A percentile compares a stretch with the other conserved stretches of the same genome.
phyloP scores from a whole-genome alignment of 768 basidiomycete species.

The Punctularia strigosozonata region DNA sequence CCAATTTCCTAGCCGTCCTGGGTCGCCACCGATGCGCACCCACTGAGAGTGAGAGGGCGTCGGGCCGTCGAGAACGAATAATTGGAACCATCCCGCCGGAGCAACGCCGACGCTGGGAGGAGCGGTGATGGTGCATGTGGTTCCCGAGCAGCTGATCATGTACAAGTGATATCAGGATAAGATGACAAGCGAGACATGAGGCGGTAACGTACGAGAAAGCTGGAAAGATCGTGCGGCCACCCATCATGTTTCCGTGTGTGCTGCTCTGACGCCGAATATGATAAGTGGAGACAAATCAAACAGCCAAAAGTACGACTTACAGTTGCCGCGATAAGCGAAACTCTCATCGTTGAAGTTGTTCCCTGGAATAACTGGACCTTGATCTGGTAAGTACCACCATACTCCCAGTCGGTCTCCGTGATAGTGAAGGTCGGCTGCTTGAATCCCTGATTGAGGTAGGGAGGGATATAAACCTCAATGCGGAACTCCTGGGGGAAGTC shows the following conservation, averaged over 20 bases:
- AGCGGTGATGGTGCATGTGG: slow-evolving; percentile 64
- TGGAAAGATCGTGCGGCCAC: slow-evolving; percentile 61
- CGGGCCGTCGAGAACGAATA: slow-evolving; percentile 69
- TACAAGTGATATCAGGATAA: too few relatives aligned
- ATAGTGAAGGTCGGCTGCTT: slow-evolving; percentile 53
- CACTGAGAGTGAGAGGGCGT: slow-evolving; percentile 66
- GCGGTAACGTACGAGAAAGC: too few relatives aligned
- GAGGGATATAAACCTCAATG: slow-evolving; percentile 74
- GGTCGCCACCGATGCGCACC: slow-evolving; percentile 76
- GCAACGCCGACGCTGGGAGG: slow-evolving; percentile 58
- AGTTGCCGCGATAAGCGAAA: slow-evolving; percentile 60
- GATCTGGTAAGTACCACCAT: slow-evolving; percentile 43
- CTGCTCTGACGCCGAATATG: slow-evolving; percentile 32
- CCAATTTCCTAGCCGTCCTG: slow-evolving; percentile 60
- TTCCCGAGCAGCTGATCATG: slow-evolving; percentile 59
- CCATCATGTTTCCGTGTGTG: slow-evolving; percentile 73
- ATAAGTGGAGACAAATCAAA: too few relatives aligned
- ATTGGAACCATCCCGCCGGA: slow-evolving; percentile 68
- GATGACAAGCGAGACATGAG: too few relatives aligned
- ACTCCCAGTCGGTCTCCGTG: slow-evolving; percentile 48
- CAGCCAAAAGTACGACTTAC: slow-evolving; percentile 20
- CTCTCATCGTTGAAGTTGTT: slow-evolving; percentile 33
- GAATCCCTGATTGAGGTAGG: slow-evolving; percentile 60
- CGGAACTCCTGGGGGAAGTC: slow-evolving; percentile 72
- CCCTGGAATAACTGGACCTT: slow-evolving; percentile 28